Evolutionary conservation across 441 rosid genomes (phyloP).

Genomic region (Populus hybrid): DNA sequence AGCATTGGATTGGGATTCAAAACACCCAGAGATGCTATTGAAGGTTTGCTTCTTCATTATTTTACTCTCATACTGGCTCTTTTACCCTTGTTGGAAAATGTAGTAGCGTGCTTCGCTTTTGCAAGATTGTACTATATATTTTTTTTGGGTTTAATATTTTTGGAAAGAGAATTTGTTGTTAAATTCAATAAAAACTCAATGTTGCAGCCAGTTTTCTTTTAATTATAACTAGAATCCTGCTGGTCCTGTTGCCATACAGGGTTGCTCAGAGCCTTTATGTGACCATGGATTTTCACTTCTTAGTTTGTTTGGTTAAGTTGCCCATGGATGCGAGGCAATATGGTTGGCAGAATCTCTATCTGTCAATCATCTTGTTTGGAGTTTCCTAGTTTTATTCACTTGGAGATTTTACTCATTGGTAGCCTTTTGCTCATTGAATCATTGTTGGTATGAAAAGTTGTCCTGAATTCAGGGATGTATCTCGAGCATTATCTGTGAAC

Average conservation of each 20-base stretch:
- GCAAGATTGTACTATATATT: background rate
- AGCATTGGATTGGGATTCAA: constrained; percentile 68
- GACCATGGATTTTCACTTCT: background rate
- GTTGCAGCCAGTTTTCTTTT: background rate
- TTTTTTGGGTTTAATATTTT: background rate
- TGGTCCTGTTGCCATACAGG: background rate
- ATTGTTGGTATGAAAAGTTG: background rate
- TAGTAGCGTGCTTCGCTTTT: background rate
- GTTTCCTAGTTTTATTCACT: background rate
- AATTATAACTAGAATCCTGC: background rate
- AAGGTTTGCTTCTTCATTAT: constrained; percentile 35
- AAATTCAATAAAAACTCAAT: background rate
- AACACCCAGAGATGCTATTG: constrained; percentile 79
- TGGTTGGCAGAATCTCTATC: background rate
- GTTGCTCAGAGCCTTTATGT: background rate
- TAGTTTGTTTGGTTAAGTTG: background rate
- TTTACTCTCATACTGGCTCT: background rate
- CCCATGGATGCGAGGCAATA: no score
- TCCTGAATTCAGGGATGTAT: background rate
- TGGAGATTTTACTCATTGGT: background rate
- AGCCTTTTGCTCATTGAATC: background rate
- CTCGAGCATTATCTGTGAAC: background rate
- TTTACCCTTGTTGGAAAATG: background rate
- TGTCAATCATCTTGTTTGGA: background rate
- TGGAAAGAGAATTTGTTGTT: background rate